phyloP scores from a whole-genome alignment of 441 rosid species.

The Rhodomyrtus psidioides region DNA sequence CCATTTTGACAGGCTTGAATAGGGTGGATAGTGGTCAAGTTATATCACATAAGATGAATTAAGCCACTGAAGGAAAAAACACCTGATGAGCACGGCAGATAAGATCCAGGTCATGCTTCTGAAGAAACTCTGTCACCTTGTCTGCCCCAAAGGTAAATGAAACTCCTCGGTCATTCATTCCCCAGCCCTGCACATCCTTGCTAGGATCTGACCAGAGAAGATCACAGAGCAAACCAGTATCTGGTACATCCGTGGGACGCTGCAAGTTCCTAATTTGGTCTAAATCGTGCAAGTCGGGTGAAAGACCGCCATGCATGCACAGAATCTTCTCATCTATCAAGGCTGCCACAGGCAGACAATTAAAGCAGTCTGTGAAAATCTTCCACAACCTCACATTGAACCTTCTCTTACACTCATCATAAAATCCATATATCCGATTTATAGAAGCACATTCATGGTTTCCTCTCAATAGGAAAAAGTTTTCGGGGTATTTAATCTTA shows the following conservation, averaged over 20 bases:
- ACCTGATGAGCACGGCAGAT: constrained; percentile 83
- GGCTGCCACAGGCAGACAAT: constrained; percentile 74
- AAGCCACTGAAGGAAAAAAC: constrained; percentile 3
- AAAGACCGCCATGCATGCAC: constrained; percentile 80
- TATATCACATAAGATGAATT: not conserved
- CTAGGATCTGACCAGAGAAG: constrained; percentile 79
- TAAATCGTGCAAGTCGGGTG: constrained; percentile 49
- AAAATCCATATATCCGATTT: constrained; percentile 73
- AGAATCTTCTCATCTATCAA: constrained; percentile 68
- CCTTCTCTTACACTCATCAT: constrained; percentile 68
- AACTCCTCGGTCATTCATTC: constrained; percentile 72
- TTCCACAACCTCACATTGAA: constrained; percentile 69
- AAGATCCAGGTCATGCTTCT: constrained; percentile 62
- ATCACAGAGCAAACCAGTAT: constrained; percentile 69
- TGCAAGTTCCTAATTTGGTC: constrained; percentile 47
- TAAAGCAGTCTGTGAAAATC: constrained; percentile 53
- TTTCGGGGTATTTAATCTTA: constrained; percentile 63
- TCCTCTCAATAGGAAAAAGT: constrained; percentile 66
- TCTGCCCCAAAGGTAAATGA: constrained; percentile 64
- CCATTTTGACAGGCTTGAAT: not conserved
- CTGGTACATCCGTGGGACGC: constrained; percentile 65
- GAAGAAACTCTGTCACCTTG: constrained; percentile 51
- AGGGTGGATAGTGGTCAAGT: not conserved
- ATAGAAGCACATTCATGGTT: constrained; percentile 78
- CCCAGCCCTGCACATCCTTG: constrained; percentile 62